phyloP scores from a whole-genome alignment of 352 stramenopile genomes.

The Globisporangium irregulare region DNA sequence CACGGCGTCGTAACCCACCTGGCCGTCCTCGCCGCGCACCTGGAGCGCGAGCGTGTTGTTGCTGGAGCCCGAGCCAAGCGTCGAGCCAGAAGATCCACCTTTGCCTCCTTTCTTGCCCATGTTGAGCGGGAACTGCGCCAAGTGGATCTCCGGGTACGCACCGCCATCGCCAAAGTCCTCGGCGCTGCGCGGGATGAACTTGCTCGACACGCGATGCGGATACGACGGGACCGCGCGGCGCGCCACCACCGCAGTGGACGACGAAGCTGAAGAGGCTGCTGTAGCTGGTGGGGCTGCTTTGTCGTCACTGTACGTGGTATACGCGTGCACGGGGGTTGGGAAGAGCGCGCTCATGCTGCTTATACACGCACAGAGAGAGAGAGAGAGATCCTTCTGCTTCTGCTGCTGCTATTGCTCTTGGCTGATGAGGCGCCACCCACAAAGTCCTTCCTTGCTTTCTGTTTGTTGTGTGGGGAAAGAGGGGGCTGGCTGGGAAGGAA shows the following conservation, averaged over 20 bases:
- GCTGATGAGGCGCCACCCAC: neutral
- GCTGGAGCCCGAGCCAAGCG: neutral
- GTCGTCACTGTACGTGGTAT: conserved; percentile 64
- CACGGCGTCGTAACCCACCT: conserved; percentile 94
- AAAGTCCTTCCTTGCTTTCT: neutral
- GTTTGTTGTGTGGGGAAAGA: neutral
- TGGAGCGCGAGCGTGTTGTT: conserved; percentile 87
- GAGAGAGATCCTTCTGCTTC: neutral
- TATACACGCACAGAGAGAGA: neutral
- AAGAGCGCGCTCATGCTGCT: conserved; percentile 66
- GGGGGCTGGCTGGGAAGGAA: neutral
- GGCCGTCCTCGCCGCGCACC: conserved; percentile 89
- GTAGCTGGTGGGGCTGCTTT: neutral
- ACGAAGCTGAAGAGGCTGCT: neutral
- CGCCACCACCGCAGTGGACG: neutral
- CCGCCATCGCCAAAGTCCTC: conserved; percentile 97
- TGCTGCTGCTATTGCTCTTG: neutral
- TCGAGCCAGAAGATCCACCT: neutral
- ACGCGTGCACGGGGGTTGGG: conserved; percentile 66
- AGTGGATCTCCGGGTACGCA: conserved; percentile 98
- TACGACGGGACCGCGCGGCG: conserved; percentile 42
- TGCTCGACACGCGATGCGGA: conserved; percentile 42
- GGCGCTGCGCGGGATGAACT: conserved; percentile 61
- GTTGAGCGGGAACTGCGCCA: conserved; percentile 95
- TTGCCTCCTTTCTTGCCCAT: conserved; percentile 92